Conservation (phyloP, 23 red algal genomes). For the Gracilaria gracilis region DNA sequence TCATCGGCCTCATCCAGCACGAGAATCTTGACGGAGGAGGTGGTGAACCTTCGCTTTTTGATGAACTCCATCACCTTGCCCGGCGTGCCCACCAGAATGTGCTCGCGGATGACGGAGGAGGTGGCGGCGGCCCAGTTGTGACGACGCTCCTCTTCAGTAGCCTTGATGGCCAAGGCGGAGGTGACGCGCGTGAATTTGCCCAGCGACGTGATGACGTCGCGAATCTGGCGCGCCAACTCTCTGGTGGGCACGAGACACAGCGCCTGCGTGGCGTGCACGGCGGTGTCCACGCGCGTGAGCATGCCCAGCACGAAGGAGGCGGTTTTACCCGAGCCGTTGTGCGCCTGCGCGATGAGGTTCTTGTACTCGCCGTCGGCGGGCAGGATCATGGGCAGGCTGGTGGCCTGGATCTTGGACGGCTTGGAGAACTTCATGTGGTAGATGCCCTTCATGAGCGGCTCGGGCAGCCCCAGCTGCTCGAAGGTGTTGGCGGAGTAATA, state of each 20-base stretch:
- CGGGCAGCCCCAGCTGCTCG: conserved; percentile 85
- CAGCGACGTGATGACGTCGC: conserved; percentile 75
- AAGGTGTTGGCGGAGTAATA: conserved; percentile 91
- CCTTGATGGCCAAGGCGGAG: conserved; percentile 78
- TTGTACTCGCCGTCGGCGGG: conserved; percentile 45
- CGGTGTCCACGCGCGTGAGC: conserved; percentile 74
- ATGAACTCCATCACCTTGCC: conserved; percentile 92
- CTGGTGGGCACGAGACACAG: conserved; percentile 96
- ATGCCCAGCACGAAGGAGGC: conserved; percentile 98
- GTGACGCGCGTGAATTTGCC: conserved; percentile 87
- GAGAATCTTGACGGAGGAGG: conserved; percentile 78
- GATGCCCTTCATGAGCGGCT: conserved; percentile 88
- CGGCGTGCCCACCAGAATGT: conserved; percentile 93
- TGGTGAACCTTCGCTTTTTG: conserved; percentile 70
- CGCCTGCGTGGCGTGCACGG: conserved; percentile 71
- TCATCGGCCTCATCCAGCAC: conserved; percentile 98
- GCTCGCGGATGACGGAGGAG: conserved; percentile 55
- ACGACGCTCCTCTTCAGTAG: conserved; percentile 81
- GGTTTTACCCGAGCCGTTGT: conserved; percentile 98
- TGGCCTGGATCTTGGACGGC: conserved; percentile 95
- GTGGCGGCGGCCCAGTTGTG: conserved; percentile 14
- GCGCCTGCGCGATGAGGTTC: conserved; percentile 96
- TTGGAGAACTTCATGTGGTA: conserved; percentile 97
- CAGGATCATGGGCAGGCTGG: conserved; percentile 93
- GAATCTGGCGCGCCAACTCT: conserved; percentile 95